A percentile compares a stretch with the other conserved stretches of the same genome.
phyloP scores from a whole-genome alignment of 345 rosid genomes.

The Eucalyptus brandiana region DNA sequence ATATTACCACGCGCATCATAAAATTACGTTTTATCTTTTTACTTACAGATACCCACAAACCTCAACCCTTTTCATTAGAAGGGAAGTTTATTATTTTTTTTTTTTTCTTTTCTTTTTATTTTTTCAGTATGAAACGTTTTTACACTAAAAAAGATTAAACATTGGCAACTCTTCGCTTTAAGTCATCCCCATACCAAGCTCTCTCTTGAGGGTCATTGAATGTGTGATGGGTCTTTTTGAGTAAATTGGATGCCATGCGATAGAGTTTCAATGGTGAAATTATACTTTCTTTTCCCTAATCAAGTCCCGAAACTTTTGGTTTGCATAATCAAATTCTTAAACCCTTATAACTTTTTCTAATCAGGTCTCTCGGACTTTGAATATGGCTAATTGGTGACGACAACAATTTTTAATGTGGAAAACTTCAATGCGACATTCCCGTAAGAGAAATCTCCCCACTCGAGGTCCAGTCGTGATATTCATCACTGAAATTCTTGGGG shows the following conservation, averaged over 20 bases:
- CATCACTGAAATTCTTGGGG: not conserved
- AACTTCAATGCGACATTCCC: not conserved
- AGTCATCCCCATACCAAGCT: too few relatives aligned
- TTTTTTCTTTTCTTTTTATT: too few relatives aligned
- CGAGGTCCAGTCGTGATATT: not conserved
- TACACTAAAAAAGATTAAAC: too few relatives aligned
- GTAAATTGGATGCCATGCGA: not conserved
- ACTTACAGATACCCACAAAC: too few relatives aligned
- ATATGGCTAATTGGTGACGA: not conserved
- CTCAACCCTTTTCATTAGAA: too few relatives aligned
- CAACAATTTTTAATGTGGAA: not conserved
- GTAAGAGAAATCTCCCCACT: not conserved
- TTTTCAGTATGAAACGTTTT: too few relatives aligned
- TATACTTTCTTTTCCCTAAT: not conserved
- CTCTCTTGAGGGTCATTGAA: too few relatives aligned
- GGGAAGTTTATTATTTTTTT: too few relatives aligned
- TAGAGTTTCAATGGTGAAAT: not conserved
- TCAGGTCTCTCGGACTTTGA: not conserved
- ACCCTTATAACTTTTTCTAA: not conserved
- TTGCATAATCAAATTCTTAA: not conserved
- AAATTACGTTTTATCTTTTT: accelerated
- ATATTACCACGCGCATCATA: accelerated
- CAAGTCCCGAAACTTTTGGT: not conserved
- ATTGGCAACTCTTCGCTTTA: too few relatives aligned
- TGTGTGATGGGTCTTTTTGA: not conserved